A percentile compares a stretch with the other conserved stretches of the same genome.
Evolutionary conservation across 2,329 filamentous ascomycete species (phyloP).

Genomic region (Sporothrix pseudoabietina): DNA sequence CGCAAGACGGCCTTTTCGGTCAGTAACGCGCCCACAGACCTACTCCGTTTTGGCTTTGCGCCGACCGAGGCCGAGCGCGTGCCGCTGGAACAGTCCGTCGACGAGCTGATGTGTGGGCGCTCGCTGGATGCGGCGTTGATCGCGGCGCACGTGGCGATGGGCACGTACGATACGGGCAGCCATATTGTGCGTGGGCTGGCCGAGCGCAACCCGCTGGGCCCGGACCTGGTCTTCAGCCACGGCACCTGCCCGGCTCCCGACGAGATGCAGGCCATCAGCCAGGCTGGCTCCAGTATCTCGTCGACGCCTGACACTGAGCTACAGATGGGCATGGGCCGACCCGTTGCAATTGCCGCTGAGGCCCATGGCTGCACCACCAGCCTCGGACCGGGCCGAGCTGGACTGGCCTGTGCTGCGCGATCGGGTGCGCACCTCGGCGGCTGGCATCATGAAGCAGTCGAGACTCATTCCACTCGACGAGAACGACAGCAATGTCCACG

Average conservation of each 20-base stretch:
- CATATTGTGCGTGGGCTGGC: slow-evolving; percentile 16
- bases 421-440: background rate
- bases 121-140: slow-evolving; percentile 16
- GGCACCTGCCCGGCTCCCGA: background rate
- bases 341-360: background rate
- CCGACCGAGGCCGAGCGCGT: slow-evolving; percentile 19
- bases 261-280: slow-evolving; percentile 5
- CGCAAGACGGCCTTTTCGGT: slow-evolving; percentile 16
- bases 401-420: slow-evolving; percentile 17
- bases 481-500: background rate
- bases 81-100: background rate
- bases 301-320: slow-evolving; percentile 27
- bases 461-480: background rate
- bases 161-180: slow-evolving; percentile 1
- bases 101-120: slow-evolving; percentile 1
- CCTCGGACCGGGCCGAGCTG: background rate
- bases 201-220: slow-evolving; percentile 7
- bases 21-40: slow-evolving; percentile 7
- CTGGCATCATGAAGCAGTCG: slow-evolving; percentile 8
- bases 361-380: background rate
- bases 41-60: slow-evolving; percentile 18
- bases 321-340: slow-evolving; percentile 25
- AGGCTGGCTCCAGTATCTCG: background rate
- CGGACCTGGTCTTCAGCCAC: slow-evolving; percentile 24
- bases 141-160: slow-evolving; percentile 20